phyloP scores from a whole-genome alignment of 2,329 filamentous ascomycete species.

The Diaporthe capsici region DNA sequence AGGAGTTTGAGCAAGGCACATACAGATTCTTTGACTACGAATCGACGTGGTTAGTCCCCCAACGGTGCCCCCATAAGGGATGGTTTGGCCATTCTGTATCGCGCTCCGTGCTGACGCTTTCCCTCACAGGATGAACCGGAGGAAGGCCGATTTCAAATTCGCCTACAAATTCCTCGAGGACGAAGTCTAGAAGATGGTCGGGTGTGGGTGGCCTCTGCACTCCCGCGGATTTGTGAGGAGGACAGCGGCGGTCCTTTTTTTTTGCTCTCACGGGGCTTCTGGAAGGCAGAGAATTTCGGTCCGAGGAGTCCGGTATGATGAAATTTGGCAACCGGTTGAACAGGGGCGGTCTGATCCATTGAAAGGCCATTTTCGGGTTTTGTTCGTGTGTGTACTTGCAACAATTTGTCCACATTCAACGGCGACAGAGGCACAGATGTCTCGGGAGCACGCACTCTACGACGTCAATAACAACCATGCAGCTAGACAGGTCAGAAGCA shows the following conservation, averaged over 20 bases:
- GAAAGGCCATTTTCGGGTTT: constrained; percentile 6
- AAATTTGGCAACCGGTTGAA: background rate
- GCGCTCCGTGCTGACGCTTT: constrained; percentile 8
- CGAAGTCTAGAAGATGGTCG: constrained; percentile 72
- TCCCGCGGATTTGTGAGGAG: background rate
- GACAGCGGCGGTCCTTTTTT: background rate
- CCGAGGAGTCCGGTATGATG: background rate
- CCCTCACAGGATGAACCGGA: constrained; percentile 89
- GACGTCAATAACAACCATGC: constrained; percentile 11
- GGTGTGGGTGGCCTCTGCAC: background rate
- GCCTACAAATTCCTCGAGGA: constrained; percentile 98
- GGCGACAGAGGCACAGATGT: constrained; percentile 1
- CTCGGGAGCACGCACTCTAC: constrained; percentile 9
- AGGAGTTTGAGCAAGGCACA: constrained; percentile 98
- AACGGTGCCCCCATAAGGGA: background rate
- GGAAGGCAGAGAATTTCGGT: constrained; percentile 5
- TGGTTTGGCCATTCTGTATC: background rate
- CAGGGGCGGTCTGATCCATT: background rate
- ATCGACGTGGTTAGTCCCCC: constrained; percentile 86
- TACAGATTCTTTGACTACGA: constrained; percentile 99
- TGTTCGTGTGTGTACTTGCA: constrained; percentile 14
- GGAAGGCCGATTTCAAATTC: constrained; percentile 98
- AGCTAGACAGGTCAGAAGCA: constrained; percentile 1
- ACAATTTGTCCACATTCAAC: constrained; percentile 24
- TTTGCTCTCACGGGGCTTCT: background rate